Conservation (phyloP, 169 alveolate species). For the Cryptosporidium ubiquitum region DNA sequence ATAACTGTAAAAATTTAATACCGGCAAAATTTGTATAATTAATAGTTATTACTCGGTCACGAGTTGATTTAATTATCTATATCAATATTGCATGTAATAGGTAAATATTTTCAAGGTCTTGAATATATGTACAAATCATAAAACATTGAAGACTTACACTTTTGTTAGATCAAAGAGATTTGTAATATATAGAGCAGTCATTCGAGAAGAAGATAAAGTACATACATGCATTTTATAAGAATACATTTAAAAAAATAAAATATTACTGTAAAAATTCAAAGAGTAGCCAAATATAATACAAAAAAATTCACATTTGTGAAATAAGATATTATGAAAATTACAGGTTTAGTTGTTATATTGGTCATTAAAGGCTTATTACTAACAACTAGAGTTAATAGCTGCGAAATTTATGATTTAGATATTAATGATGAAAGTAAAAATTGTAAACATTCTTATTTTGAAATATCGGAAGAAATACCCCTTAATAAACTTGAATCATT, state of each 20-base stretch:
- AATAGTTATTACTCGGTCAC: neutral
- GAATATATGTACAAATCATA: neutral
- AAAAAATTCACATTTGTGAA: neutral
- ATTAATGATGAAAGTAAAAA: neutral
- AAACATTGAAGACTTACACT: too few species aligned
- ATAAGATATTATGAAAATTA: slow-evolving; percentile 12
- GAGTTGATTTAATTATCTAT: neutral
- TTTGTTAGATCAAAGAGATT: neutral
- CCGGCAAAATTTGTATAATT: neutral
- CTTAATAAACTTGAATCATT: neutral
- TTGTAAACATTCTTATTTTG: neutral
- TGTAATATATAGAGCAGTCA: too few species aligned
- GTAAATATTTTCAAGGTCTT: neutral
- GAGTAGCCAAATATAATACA: neutral
- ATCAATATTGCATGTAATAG: neutral
- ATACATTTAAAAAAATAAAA: neutral
- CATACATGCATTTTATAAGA: neutral
- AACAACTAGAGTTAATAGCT: slow-evolving; percentile 1
- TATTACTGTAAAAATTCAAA: neutral
- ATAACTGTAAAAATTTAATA: too few species aligned
- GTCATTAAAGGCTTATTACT: neutral
- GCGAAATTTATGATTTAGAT: neutral
- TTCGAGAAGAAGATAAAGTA: neutral
- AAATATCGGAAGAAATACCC: neutral
- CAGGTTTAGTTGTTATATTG: neutral